Percentiles rank a stretch among this genome's conserved stretches.
These are phyloP conservation scores for Epichloe typhina DNA, from an alignment of 2,329 filamentous ascomycete species.

Conservation along the genomic window DNA sequence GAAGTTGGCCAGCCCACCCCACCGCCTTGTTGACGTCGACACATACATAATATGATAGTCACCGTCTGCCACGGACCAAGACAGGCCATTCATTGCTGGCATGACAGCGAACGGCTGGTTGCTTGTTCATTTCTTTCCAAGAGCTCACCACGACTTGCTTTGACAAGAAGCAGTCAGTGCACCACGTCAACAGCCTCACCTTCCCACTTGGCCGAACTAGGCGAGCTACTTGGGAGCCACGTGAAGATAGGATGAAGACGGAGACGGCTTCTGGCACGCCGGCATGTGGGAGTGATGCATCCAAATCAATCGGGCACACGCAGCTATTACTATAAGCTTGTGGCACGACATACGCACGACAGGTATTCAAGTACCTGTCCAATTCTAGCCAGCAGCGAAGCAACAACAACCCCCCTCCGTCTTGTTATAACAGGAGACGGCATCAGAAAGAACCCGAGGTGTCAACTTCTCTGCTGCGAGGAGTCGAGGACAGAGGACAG, in stretches of 20 bases:
- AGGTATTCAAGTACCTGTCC: not conserved
- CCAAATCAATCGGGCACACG: not conserved
- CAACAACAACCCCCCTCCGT: not conserved
- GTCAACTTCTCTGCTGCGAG: not conserved
- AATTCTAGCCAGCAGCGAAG: not conserved
- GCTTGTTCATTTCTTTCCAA: too few species aligned
- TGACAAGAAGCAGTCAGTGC: too few species aligned
- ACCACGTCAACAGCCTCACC: too few species aligned
- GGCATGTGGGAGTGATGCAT: not conserved
- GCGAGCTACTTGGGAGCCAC: not conserved
- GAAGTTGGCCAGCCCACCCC: not conserved
- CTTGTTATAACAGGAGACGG: not conserved
- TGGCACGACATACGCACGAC: not conserved
- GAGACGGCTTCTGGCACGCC: not conserved
- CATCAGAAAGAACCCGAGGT: not conserved
- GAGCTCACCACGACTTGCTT: too few species aligned
- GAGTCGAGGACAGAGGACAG: too few species aligned
- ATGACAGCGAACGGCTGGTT: too few species aligned
- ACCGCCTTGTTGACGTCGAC: too few species aligned
- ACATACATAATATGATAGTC: too few species aligned
- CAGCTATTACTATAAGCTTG: not conserved
- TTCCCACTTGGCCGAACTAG: too few species aligned
- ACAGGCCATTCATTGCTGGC: too few species aligned
- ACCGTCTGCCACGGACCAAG: too few species aligned
- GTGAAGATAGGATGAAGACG: not conserved